Conservation (phyloP, 2,329 filamentous ascomycete genomes). For the Aspergillus sp. region DNA sequence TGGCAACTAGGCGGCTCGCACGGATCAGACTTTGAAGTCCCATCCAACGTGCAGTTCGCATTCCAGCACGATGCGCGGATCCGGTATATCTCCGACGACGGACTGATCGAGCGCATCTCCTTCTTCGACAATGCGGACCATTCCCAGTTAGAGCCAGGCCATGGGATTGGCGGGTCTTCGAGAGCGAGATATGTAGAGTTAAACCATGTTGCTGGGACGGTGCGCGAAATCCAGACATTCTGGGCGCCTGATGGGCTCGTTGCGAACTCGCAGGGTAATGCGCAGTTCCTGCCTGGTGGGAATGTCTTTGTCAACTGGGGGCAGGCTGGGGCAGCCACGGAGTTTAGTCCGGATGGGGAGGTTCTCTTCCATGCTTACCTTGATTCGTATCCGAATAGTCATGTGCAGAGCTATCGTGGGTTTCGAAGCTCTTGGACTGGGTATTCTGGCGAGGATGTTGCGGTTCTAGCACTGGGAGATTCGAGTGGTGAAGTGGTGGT, state of each 20-base stretch:
- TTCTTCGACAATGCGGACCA: constrained; percentile 34
- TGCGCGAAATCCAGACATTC: constrained; percentile 1
- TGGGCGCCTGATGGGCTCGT: constrained; percentile 20
- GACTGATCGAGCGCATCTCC: constrained; percentile 11
- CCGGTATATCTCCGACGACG: not conserved
- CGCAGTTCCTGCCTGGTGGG: constrained; percentile 26
- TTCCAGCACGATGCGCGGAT: constrained; percentile 3
- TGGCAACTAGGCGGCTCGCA: constrained; percentile 1
- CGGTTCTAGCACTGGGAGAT: constrained; percentile 32
- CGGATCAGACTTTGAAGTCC: not conserved
- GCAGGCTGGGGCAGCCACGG: constrained; percentile 20
- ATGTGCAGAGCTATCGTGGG: constrained; percentile 36
- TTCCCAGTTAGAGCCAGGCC: constrained; percentile 39
- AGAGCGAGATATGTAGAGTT: constrained; percentile 47
- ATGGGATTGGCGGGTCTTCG: constrained; percentile 26
- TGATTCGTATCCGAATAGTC: constrained; percentile 16
- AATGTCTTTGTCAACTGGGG: constrained; percentile 34
- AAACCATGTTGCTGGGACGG: constrained; percentile 32
- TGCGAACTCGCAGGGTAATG: constrained; percentile 25
- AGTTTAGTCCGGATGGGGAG: constrained; percentile 24
- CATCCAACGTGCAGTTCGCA: not conserved
- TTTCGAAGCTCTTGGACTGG: constrained; percentile 39
- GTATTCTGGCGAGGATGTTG: constrained; percentile 29
- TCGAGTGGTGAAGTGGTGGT: constrained; percentile 27
- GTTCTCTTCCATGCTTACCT: constrained; percentile 35